These are phyloP conservation scores for Skeletonema grethae DNA, from an alignment of 108 stramenopile genomes.

Conservation along the genomic window DNA sequence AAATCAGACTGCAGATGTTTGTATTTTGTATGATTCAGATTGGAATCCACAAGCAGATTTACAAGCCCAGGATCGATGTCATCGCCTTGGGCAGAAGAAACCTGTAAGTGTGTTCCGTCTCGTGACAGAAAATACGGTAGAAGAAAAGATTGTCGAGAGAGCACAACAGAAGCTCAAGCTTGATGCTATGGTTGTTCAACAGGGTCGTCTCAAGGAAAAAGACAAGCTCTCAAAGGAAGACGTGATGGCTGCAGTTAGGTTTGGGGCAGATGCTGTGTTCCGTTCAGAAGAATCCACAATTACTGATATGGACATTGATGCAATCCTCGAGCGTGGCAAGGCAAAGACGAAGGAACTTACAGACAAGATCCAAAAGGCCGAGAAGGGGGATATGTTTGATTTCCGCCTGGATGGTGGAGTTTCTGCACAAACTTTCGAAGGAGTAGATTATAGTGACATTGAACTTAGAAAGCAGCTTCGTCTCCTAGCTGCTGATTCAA, in stretches of 20 bases:
- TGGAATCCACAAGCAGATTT: slow-evolving; percentile 99
- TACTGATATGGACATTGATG: slow-evolving; percentile 92
- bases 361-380: slow-evolving; percentile 89
- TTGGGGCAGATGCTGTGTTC: slow-evolving; percentile 99
- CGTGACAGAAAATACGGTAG: slow-evolving; percentile 97
- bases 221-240: slow-evolving; percentile 88
- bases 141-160: slow-evolving; percentile 99
- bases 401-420: slow-evolving; percentile 93
- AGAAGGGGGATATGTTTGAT: slow-evolving; percentile 94
- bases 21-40: slow-evolving; percentile 94
- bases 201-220: slow-evolving; percentile 92
- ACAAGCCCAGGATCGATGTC: slow-evolving; percentile 96
- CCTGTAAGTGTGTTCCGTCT: slow-evolving; percentile 96
- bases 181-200: slow-evolving; percentile 99
- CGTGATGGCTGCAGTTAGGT: slow-evolving; percentile 89
- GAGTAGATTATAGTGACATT: slow-evolving; percentile 86
- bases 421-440: slow-evolving; percentile 88
- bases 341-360: slow-evolving; percentile 91
- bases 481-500: slow-evolving; percentile 76
- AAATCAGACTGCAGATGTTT: slow-evolving; percentile 87
- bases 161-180: slow-evolving; percentile 99
- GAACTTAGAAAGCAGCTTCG: slow-evolving; percentile 84
- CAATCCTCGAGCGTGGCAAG: slow-evolving; percentile 89
- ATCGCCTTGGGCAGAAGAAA: slow-evolving; percentile 96
- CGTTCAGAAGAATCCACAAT: slow-evolving; percentile 86